phyloP scores from a whole-genome alignment of 2,329 filamentous ascomycete genomes.

The Aspergillus niger region DNA sequence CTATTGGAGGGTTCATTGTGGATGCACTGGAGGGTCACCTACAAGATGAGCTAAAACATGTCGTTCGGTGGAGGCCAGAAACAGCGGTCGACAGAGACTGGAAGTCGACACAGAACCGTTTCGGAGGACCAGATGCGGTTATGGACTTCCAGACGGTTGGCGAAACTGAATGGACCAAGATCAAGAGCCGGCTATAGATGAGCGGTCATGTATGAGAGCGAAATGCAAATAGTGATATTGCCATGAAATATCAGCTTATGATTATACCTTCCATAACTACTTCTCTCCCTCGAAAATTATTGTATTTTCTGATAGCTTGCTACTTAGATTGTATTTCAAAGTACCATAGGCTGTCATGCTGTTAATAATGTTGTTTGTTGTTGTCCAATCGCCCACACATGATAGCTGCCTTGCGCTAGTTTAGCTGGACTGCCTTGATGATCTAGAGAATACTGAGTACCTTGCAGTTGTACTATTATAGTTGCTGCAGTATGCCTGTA shows the following conservation, averaged over 20 bases:
- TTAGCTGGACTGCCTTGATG: too few relatives aligned
- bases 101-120: slow-evolving; percentile 50
- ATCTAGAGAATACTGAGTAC: too few relatives aligned
- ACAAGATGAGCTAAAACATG: slow-evolving; percentile 43
- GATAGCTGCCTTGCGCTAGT: too few relatives aligned
- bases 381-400: too few relatives aligned
- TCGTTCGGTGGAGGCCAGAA: slow-evolving; percentile 55
- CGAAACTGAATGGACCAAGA: slow-evolving; percentile 41
- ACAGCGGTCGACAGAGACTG: slow-evolving; percentile 49
- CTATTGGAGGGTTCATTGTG: slow-evolving; percentile 52
- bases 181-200: slow-evolving; percentile 3
- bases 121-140: slow-evolving; percentile 49
- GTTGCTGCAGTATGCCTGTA: too few relatives aligned
- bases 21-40: slow-evolving; percentile 51
- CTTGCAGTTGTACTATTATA: too few relatives aligned
- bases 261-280: too few relatives aligned
- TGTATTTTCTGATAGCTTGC: too few relatives aligned
- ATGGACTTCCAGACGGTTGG: slow-evolving; percentile 50
- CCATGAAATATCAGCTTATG: neutral
- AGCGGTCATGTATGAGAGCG: neutral
- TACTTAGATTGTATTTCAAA: too few relatives aligned
- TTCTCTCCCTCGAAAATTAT: too few relatives aligned
- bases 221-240: neutral
- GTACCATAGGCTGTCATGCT: too few relatives aligned
- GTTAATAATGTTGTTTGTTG: too few relatives aligned